Conservation (phyloP, 257 asterid genomes). For the Ehretia macrophylla region DNA sequence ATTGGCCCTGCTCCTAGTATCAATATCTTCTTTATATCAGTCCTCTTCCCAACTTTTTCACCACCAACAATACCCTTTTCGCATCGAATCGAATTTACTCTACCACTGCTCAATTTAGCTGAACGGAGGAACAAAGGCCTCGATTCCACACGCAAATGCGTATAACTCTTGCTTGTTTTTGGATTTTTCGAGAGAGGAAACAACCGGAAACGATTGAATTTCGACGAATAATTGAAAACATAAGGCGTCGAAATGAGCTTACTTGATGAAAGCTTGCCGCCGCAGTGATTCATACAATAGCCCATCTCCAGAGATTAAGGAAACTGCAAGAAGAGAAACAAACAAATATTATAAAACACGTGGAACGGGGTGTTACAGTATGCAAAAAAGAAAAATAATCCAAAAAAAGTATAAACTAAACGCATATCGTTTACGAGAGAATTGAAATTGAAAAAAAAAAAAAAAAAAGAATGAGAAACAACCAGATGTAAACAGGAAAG, state of each 20-base stretch:
- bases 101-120: slow-evolving; percentile 16
- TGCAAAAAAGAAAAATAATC: too few relatives aligned
- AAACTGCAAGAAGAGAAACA: background rate
- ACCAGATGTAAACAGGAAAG: too few relatives aligned
- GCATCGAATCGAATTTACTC: slow-evolving; percentile 17
- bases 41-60: slow-evolving; percentile 52
- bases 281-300: slow-evolving; percentile 26
- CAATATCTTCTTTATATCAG: slow-evolving; percentile 83
- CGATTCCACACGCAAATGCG: slow-evolving; percentile 22
- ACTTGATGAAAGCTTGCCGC: slow-evolving; percentile 22
- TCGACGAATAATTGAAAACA: slow-evolving; percentile 10
- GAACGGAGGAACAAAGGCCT: slow-evolving; percentile 32
- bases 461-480: too few relatives aligned
- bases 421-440: too few relatives aligned
- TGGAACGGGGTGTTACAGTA: too few relatives aligned
- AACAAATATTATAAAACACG: background rate
- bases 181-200: slow-evolving; percentile 21
- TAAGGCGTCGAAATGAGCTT: slow-evolving; percentile 22
- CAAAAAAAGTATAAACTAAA: too few relatives aligned
- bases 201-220: slow-evolving; percentile 31
- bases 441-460: too few relatives aligned
- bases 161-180: slow-evolving; percentile 9
- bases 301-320: slow-evolving; percentile 17
- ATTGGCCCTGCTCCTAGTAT: slow-evolving; percentile 98
- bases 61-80: slow-evolving; percentile 21